Percentiles rank a stretch among this genome's conserved stretches.
phyloP scores from a whole-genome alignment of 2,329 filamentous ascomycete genomes.

The Xylariaceae sp. region DNA sequence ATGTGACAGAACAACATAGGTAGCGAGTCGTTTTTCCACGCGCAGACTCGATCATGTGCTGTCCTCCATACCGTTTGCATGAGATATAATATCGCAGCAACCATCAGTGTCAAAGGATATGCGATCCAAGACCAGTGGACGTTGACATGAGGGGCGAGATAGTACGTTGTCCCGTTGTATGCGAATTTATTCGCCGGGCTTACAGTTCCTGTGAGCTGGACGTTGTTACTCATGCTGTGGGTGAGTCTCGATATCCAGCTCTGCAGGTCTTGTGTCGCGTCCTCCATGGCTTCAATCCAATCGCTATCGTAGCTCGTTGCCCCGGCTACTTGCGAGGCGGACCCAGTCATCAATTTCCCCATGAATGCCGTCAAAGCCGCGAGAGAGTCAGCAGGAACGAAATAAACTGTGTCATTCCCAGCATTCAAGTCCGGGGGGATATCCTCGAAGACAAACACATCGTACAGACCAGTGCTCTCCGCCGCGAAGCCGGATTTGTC shows the following conservation, averaged over 20 bases:
- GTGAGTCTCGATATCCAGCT: constrained; percentile 33
- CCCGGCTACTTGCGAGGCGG: constrained; percentile 27
- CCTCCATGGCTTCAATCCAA: constrained; percentile 36
- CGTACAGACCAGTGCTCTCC: constrained; percentile 23
- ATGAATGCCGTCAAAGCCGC: constrained; percentile 31
- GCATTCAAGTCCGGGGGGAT: constrained; percentile 29
- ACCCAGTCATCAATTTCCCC: constrained; percentile 30
- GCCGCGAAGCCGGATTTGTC: constrained; percentile 27
- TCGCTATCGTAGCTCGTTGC: constrained; percentile 34
- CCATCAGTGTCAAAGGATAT: constrained; percentile 33
- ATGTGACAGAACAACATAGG: constrained; percentile 38
- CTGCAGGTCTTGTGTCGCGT: constrained; percentile 28
- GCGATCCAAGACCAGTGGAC: constrained; percentile 37
- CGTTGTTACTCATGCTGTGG: constrained; percentile 34
- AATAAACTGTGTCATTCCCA: constrained; percentile 25
- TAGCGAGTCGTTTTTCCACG: constrained; percentile 37
- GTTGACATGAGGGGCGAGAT: constrained; percentile 30
- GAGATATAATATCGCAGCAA: constrained; percentile 34
- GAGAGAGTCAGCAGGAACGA: constrained; percentile 32
- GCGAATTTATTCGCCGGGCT: constrained; percentile 19
- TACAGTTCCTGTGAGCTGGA: constrained; percentile 31
- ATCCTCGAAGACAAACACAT: constrained; percentile 32
- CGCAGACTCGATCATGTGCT: constrained; percentile 33
- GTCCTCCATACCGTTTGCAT: constrained; percentile 34
- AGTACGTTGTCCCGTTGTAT: constrained; percentile 28